Evolutionary conservation across 2,329 filamentous ascomycete species (phyloP).

Genomic region (Leptographium galeiforme): DNA sequence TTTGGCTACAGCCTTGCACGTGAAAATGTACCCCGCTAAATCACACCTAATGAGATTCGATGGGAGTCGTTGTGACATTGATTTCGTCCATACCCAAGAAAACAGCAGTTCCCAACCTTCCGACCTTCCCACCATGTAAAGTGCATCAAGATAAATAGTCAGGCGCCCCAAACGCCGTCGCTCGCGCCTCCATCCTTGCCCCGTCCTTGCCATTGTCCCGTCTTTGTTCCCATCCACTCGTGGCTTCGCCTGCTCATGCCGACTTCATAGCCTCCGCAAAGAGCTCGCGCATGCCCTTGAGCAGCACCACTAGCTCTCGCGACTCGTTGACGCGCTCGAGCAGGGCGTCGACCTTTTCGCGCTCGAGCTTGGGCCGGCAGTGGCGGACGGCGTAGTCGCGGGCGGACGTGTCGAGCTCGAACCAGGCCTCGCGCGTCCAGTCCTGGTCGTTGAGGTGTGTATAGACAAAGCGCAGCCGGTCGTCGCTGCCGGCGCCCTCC

Average conservation of each 20-base stretch:
- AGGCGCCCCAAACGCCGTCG: background rate
- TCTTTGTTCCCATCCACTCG: background rate
- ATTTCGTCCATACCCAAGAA: no score
- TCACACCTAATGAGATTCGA: no score
- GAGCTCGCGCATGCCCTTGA: constrained; percentile 73
- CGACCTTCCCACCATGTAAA: no score
- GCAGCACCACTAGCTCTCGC: constrained; percentile 54
- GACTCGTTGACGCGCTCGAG: constrained; percentile 71
- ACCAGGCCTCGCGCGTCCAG: constrained; percentile 84
- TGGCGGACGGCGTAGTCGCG: constrained; percentile 77
- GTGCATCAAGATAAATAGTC: no score
- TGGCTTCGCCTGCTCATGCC: constrained; percentile 15
- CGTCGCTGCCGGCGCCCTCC: constrained; percentile 73
- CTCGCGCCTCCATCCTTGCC: background rate
- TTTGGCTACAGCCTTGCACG: no score
- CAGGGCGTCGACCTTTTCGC: constrained; percentile 63
- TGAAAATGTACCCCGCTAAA: no score
- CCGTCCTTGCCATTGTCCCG: background rate
- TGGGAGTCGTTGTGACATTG: no score
- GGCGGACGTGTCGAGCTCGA: constrained; percentile 71
- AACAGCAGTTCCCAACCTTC: no score
- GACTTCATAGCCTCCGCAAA: constrained; percentile 56
- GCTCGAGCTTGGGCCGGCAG: constrained; percentile 69
- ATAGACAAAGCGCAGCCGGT: constrained; percentile 82
- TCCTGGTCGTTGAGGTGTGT: constrained; percentile 75